Conservation (phyloP, 305 asterid genomes). For the Euphrasia arctica region DNA sequence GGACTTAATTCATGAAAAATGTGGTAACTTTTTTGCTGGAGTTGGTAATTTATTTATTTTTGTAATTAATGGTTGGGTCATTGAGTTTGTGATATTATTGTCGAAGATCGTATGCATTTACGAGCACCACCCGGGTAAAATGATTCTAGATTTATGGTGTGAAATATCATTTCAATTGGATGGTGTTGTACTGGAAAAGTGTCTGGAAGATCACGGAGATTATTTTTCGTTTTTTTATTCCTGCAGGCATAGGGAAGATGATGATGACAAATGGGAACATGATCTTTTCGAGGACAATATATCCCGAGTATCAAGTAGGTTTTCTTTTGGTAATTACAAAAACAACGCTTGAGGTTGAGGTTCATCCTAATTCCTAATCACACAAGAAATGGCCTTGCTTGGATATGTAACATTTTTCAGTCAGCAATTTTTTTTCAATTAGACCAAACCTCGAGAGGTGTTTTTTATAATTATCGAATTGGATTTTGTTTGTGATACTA, state of each 20-base stretch:
- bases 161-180: slow-evolving; percentile 17
- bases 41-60: slow-evolving; percentile 15
- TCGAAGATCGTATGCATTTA: neutral
- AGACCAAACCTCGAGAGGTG: no score
- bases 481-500: slow-evolving; percentile 22
- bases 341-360: no score
- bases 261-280: slow-evolving; percentile 94
- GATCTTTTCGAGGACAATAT: slow-evolving; percentile 61
- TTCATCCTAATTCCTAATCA: no score
- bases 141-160: slow-evolving; percentile 8
- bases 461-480: no score
- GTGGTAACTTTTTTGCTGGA: neutral
- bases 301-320: slow-evolving; percentile 29
- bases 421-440: no score
- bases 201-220: no score
- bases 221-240: slow-evolving; percentile 5
- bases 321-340: no score
- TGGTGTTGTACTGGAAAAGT: no score
- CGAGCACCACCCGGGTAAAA: slow-evolving; percentile 1
- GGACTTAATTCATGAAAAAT: no score
- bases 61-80: neutral
- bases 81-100: neutral
- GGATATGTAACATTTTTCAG: no score
- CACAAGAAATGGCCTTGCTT: no score
- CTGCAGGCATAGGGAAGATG: slow-evolving; percentile 76